Evolutionary conservation across 2,329 filamentous ascomycete genomes (phyloP), one percentile per base, ranked within the genome.

Genomic region (Xylaria sp.): DNA sequence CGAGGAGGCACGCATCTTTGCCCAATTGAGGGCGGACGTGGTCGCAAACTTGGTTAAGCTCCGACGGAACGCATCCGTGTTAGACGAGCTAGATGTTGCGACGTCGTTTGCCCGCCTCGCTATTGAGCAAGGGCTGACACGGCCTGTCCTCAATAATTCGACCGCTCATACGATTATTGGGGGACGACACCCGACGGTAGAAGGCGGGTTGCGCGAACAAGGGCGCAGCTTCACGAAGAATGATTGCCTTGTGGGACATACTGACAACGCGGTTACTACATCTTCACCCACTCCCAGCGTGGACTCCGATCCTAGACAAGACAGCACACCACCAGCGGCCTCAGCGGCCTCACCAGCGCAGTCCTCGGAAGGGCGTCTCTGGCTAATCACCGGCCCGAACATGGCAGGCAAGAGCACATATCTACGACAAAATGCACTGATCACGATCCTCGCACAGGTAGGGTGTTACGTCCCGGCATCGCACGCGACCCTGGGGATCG

Each of bases 391-490:
- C 72, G 83, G 96, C 0, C 96, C 96, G n/a, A 99, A 99, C 80
- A 99, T 99, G 96, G 96, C 91, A 1, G 96, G 96, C 54, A 99
- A 99, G 81, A 95, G 91, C 77, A 99, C 96, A 0, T 99, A 97
- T 76, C 84, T 99, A 5, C 91, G 96, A 0, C 96, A 99, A 75
- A 98, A 97, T 78, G 96, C 96, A 2, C 85, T 99, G 58, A 96
- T 98, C 72, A 94, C 93, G 0, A 93, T 99, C 68, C 86, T 99
- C 15, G 95, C 96, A 1, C 96, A 99, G 80, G 90, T 93, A 2
- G 96, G 96, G 11, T 94, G 91, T 68, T 98, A 94, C 78, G 95
- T 99, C 0, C 96, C 96, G 0, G 96, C 96, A 0, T 87, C 90
- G 27, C 92, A 93, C 77, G 95, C 93, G 3, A 89, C 93, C 73